Evolutionary conservation across 768 basidiomycete genomes (phyloP).

Genomic region (Pulveroboletus sp.): DNA sequence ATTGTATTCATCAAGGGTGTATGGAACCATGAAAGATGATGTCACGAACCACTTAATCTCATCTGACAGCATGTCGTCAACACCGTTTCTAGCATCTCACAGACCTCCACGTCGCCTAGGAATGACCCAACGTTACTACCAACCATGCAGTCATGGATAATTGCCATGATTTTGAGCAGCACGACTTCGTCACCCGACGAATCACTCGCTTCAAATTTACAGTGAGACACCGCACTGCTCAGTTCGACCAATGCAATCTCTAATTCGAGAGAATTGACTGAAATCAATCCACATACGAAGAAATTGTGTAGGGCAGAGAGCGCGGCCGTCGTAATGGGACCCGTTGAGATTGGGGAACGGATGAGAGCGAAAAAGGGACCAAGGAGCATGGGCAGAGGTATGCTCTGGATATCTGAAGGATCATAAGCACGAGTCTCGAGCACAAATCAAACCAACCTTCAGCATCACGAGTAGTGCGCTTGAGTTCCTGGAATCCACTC

Average conservation of each 20-base stretch:
- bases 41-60: conserved; percentile 79
- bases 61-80: conserved; percentile 96
- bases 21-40: conserved; percentile 2
- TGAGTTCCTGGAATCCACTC: conserved; percentile 83
- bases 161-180: conserved; percentile 82
- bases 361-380: conserved; percentile 91
- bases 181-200: conserved; percentile 98
- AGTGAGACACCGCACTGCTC: conserved; percentile 87
- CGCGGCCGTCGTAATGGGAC: conserved; percentile 94
- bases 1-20: conserved; percentile 13
- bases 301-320: conserved; percentile 85
- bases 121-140: conserved; percentile 55
- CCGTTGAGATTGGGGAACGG: conserved; percentile 90
- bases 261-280: conserved; percentile 48
- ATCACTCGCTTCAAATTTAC: conserved; percentile 97
- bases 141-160: conserved; percentile 81
- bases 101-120: conserved; percentile 90
- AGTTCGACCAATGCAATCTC: conserved; percentile 72
- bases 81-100: conserved; percentile 97
- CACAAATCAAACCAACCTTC: conserved; percentile 44
- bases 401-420: conserved; percentile 50
- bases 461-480: conserved; percentile 63
- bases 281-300: conserved; percentile 74
- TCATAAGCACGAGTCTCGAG: conserved; percentile 12
- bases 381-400: conserved; percentile 62